Base-by-base conservation (phyloP, 2,329 filamentous ascomycete species). In the Trichoderma koningii region DNA sequence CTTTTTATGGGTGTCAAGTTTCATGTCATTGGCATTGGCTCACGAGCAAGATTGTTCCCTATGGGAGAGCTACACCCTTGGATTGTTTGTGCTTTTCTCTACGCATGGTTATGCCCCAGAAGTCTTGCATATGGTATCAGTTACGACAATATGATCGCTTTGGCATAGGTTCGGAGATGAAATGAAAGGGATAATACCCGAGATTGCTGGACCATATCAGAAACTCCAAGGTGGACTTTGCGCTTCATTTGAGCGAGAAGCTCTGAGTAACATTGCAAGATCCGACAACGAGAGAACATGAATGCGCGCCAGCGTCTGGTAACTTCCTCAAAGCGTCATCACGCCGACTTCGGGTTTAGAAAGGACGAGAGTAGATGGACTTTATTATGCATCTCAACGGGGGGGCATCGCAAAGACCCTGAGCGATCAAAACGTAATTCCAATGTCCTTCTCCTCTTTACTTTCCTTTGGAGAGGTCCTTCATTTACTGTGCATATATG, bases 391-490 rank as follows among this genome's bases (percentile, higher is more conserved):
- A 47, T 23, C 26, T 26, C 26, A 34, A 19, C 41, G 21, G 28
- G 14, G 60, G 34, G 60, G 60, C 59, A 63, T 63, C 26, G 26
- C 50, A 28, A 48, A 63, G 12, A 63, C 60, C 50, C 60, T 63
- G 60, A 63, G 15, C 9, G 50, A 63, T 63, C 55, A n/a, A n/a
- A n/a, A n/a, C n/a, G n/a, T n/a, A n/a, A n/a, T n/a, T n/a, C n/a
- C n/a, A n/a, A n/a, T n/a, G n/a, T n/a, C 12, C 44, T 52, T 23
- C 5, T 26, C 41, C 7, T 14, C 19, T 41, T 26, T 48, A 12
- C 28, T 28, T 19, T 1, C 23, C 1, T 41, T 26, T 47, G 60
- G 19, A 19, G 30, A 30, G 0, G 34, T 3, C 28, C 7, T 50
- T 10, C 14, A 50, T 1, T 14, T 55, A 38, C 12, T 3, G 17